Conservation (phyloP, 805 yeast genomes). For the Naumovozyma dairenensis region DNA sequence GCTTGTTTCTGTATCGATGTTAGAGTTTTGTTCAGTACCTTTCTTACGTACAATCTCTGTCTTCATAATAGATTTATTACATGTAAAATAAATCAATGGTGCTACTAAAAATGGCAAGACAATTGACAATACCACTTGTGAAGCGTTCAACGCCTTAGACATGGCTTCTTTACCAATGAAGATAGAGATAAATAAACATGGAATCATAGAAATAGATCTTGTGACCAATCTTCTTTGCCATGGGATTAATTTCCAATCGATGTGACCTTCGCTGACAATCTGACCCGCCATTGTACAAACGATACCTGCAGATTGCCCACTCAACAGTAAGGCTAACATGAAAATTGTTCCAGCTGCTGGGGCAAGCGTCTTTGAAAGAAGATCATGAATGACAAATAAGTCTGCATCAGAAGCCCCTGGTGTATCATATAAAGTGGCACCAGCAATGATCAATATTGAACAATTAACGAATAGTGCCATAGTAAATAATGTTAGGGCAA, state of each 20-base stretch:
- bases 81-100: constrained; percentile 76
- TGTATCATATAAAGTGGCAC: constrained; percentile 62
- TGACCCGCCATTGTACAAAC: constrained; percentile 93
- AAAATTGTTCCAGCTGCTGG: constrained; percentile 75
- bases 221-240: constrained; percentile 74
- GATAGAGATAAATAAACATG: constrained; percentile 65
- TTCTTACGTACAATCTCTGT: constrained; percentile 31
- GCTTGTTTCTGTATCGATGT: neutral
- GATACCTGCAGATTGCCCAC: constrained; percentile 87
- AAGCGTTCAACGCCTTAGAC: constrained; percentile 63
- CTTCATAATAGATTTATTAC: constrained; percentile 58
- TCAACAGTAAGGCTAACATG: constrained; percentile 71
- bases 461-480: constrained; percentile 82
- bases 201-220: constrained; percentile 67
- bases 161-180: constrained; percentile 68
- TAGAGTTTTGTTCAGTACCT: neutral
- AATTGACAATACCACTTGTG: constrained; percentile 77
- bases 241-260: constrained; percentile 72
- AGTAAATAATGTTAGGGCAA: constrained; percentile 59
- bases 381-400: constrained; percentile 61
- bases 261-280: constrained; percentile 83
- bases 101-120: constrained; percentile 77
- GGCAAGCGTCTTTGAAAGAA: constrained; percentile 52
- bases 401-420: constrained; percentile 73
- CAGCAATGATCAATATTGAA: constrained; percentile 74